Percentiles rank a stretch among this genome's conserved stretches.
Evolutionary conservation across 2,329 filamentous ascomycete species (phyloP).

Genomic region (Arthroderma sp.): DNA sequence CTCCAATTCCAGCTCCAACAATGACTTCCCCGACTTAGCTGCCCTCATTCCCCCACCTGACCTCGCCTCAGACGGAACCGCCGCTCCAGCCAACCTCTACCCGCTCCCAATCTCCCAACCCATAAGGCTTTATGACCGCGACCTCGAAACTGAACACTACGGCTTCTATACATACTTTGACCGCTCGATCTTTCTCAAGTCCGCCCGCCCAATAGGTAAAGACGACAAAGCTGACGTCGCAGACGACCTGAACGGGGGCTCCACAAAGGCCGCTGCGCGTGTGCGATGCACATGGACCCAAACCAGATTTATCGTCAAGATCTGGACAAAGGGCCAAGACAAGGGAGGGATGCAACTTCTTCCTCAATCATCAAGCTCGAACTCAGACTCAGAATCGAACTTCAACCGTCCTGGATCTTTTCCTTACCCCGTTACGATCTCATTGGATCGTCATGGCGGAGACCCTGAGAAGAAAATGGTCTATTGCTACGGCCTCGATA

Average conservation of each 20-base stretch:
- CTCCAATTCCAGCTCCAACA: slow-evolving; percentile 3
- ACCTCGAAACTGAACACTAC: slow-evolving; percentile 69
- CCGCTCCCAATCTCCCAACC: slow-evolving; percentile 59
- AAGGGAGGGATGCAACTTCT: slow-evolving; percentile 19
- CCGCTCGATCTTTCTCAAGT: slow-evolving; percentile 69
- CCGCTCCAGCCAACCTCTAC: slow-evolving; percentile 57
- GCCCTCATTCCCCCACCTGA: slow-evolving; percentile 50
- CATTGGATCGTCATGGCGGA: slow-evolving; percentile 48
- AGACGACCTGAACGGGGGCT: slow-evolving; percentile 39
- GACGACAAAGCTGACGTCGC: slow-evolving; percentile 28
- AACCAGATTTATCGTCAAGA: slow-evolving; percentile 48
- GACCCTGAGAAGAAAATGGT: slow-evolving; percentile 40
- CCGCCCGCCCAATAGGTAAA: slow-evolving; percentile 37
- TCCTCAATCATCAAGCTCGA: slow-evolving; percentile 8
- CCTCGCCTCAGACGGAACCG: slow-evolving; percentile 54
- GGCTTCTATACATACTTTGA: slow-evolving; percentile 90
- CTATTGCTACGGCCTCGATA: slow-evolving; percentile 47
- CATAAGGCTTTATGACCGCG: slow-evolving; percentile 72
- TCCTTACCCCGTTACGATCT: slow-evolving; percentile 48
- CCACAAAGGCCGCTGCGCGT: slow-evolving; percentile 31
- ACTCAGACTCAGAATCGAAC: slow-evolving; percentile 24
- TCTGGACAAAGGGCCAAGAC: slow-evolving; percentile 40
- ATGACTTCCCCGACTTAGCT: slow-evolving; percentile 33
- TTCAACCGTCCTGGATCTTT: slow-evolving; percentile 44
- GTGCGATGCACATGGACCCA: slow-evolving; percentile 46